Evolutionary conservation across 75 land plant genomes (phyloP), one percentile per base, ranked within the genome.

Genomic region (Sequoia sempervirens): DNA sequence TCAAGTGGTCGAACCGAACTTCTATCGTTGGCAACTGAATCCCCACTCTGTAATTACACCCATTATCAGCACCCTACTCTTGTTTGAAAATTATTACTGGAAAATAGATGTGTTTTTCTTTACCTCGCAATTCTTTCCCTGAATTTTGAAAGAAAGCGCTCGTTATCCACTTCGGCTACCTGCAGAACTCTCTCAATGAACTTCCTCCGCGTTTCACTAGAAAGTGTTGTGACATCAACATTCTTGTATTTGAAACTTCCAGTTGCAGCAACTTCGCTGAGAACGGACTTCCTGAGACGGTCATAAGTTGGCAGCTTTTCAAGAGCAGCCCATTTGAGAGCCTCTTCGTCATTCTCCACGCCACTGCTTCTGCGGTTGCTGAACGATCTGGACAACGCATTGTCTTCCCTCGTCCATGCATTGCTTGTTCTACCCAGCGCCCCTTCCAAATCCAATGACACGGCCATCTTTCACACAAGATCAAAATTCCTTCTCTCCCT

Each of bases 271-370:
- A 28, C 83, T 86, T 91, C n/a, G 79, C 75, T 82, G 34, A 94
- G 82, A n/a, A 94, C 89, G 6, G 90, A 75, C 8, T 89, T 91
- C 38, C 95, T 82, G 37, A 93, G 74, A 8, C 94, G 86, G 75
- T 93, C 89, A 81, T 93, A 93, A 3, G 96, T 94, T 20, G 96
- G 96, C 2, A 94, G 85, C 83, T 87, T 93, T 84, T 94, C 96
- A 4, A 94, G 73, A n/a, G 96, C 96, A 14, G 96, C 96, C 96
- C 94, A 94, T 80, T 84, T 75, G 11, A 94, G 87, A 4, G 96
- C 96, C 69, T 94, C 96, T 56, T 92, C 94, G 80, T 89, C 90
- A 79, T 94, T 93, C 26, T 56, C 61, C 69, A 84, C 88, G n/a
- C 68, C 82, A 14, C 79, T 50, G 70, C 74, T 64, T 23, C 58